phyloP scores from a whole-genome alignment of 2,329 filamentous ascomycete genomes.

The Penicillium verrucosum region DNA sequence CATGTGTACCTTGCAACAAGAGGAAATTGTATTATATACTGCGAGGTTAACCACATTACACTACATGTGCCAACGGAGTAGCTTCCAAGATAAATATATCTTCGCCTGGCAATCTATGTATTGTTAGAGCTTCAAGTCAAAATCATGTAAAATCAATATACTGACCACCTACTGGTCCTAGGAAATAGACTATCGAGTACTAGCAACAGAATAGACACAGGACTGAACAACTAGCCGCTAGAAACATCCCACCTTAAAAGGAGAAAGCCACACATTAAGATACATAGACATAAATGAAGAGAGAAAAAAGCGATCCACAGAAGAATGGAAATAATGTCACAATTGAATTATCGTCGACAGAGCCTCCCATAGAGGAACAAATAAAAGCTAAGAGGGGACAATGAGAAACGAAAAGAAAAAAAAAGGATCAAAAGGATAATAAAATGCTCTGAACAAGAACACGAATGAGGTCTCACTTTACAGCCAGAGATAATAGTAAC shows the following conservation, averaged over 20 bases:
- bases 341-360: constrained; percentile 21
- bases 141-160: background rate
- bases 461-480: constrained; percentile 22
- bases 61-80: background rate
- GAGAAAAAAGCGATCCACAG: background rate
- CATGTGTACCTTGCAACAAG: background rate
- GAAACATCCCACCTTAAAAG: background rate
- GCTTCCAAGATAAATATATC: background rate
- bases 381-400: constrained; percentile 15
- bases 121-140: background rate
- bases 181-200: constrained; percentile 2
- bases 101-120: background rate
- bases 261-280: constrained; percentile 1
- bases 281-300: background rate
- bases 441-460: constrained; percentile 20
- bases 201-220: background rate
- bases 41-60: background rate
- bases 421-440: constrained; percentile 3
- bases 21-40: background rate
- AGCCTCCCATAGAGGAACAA: constrained; percentile 16
- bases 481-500: constrained; percentile 29
- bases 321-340: constrained; percentile 10
- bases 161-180: background rate
- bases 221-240: background rate
- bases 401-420: constrained; percentile 2